These are phyloP conservation scores for Colletotrichum coccodes DNA, from an alignment of 2,329 filamentous ascomycete species.

Conservation along the genomic window DNA sequence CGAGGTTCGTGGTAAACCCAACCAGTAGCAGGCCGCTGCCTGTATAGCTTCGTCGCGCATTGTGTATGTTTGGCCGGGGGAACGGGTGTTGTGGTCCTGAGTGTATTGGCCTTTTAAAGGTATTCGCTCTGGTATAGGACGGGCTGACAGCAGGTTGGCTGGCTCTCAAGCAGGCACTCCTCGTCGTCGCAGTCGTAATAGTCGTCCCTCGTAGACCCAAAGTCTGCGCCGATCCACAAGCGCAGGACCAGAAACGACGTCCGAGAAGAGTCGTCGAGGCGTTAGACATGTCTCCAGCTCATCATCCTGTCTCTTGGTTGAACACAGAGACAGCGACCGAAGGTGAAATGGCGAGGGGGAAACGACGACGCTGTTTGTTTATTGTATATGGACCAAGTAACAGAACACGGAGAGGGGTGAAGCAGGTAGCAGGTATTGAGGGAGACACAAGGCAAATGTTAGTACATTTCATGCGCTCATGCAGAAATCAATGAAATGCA, in stretches of 20 bases:
- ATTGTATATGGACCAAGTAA: neutral
- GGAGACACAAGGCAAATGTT: conserved; percentile 19
- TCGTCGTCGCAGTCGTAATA: conserved; percentile 3
- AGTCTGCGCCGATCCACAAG: conserved; percentile 34
- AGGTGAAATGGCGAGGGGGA: neutral
- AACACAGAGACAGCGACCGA: conserved; percentile 17
- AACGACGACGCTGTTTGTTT: neutral
- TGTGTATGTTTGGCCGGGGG: conserved; percentile 37
- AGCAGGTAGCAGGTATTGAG: neutral
- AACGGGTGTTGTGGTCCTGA: conserved; percentile 13
- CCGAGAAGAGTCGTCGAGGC: conserved; percentile 42
- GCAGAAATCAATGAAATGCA: conserved; percentile 27
- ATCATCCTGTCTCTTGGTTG: conserved; percentile 45
- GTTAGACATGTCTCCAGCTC: conserved; percentile 54
- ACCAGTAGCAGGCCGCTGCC: conserved; percentile 65
- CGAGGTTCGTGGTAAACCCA: conserved; percentile 51
- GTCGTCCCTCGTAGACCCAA: conserved; percentile 25
- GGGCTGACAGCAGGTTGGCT: conserved; percentile 5
- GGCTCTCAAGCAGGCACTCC: conserved; percentile 5
- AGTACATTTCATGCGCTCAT: conserved; percentile 32
- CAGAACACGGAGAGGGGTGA: conserved; percentile 1
- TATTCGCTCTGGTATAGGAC: neutral
- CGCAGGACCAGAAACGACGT: conserved; percentile 45
- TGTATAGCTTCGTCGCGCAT: conserved; percentile 61
- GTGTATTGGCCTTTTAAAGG: conserved; percentile 24